These are phyloP conservation scores for Halenospora varia DNA, from an alignment of 495 filamentous ascomycete genomes.

Conservation along the genomic window DNA sequence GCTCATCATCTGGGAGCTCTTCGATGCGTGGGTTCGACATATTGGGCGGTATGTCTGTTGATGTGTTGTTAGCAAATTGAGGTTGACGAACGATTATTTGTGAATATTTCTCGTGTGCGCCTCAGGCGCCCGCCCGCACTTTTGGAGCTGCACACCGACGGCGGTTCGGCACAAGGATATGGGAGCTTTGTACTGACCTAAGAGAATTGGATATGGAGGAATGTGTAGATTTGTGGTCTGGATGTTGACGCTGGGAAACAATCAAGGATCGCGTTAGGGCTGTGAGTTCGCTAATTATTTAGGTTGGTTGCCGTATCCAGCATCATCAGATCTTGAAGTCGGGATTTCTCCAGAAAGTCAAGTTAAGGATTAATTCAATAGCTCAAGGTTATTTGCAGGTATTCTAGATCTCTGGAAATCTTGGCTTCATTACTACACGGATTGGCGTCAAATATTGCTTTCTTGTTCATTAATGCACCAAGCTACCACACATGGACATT, in stretches of 20 bases:
- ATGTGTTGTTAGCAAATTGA: conserved; percentile 17
- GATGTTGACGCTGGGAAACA: conserved; percentile 1
- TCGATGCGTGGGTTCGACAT: conserved; percentile 99
- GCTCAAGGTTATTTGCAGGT: no score
- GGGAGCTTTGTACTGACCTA: conserved; percentile 17
- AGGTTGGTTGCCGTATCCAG: conserved; percentile 13
- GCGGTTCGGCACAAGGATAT: background rate
- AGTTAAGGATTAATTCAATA: no score
- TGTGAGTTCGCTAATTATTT: conserved; percentile 20
- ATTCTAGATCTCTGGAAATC: no score
- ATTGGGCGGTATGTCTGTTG: conserved; percentile 36
- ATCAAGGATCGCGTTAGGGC: conserved; percentile 11
- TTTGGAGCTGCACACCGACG: background rate
- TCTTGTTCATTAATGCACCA: background rate
- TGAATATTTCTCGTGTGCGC: conserved; percentile 22
- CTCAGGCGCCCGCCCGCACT: background rate
- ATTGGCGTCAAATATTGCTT: no score
- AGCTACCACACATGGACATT: background rate
- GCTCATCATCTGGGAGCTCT: conserved; percentile 89
- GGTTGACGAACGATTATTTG: conserved; percentile 6
- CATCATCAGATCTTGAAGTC: background rate
- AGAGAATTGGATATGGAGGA: background rate
- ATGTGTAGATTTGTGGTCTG: conserved; percentile 1
- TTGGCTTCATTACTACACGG: no score
- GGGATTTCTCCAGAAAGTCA: background rate